phyloP scores from a whole-genome alignment of 2,329 filamentous ascomycete species.

The Elsinoe australis region DNA sequence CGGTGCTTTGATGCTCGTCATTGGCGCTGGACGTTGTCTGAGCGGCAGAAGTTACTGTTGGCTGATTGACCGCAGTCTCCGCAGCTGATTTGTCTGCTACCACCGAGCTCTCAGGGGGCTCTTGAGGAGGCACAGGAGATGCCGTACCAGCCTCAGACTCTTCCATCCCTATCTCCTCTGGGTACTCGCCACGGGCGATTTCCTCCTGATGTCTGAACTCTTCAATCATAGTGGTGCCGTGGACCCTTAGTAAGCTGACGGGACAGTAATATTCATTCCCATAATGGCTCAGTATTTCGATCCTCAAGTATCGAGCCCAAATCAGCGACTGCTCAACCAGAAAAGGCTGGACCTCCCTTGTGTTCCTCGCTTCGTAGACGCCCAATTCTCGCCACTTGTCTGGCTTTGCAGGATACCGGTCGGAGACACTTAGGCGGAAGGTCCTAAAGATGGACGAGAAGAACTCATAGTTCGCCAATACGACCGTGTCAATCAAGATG shows the following conservation, averaged over 20 bases:
- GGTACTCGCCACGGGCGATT: constrained; percentile 48
- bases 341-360: constrained; percentile 88
- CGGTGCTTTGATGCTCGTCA: no score
- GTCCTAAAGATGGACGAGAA: constrained; percentile 94
- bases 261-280: constrained; percentile 97
- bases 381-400: constrained; percentile 89
- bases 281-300: constrained; percentile 89
- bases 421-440: constrained; percentile 86
- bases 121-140: constrained; percentile 10
- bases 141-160: constrained; percentile 24
- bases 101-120: constrained; percentile 15
- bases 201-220: constrained; percentile 87
- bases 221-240: constrained; percentile 89
- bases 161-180: constrained; percentile 54
- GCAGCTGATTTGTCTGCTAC: constrained; percentile 19
- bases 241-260: constrained; percentile 78
- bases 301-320: constrained; percentile 84
- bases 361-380: constrained; percentile 84
- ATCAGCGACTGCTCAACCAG: constrained; percentile 90
- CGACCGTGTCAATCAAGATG: constrained; percentile 83
- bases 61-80: constrained; percentile 2
- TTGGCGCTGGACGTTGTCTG: neutral
- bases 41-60: constrained; percentile 22
- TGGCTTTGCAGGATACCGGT: constrained; percentile 84
- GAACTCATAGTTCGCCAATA: constrained; percentile 98